Conservation (phyloP, 2,329 filamentous ascomycete species). For the Trichoderma koningiopsis region DNA sequence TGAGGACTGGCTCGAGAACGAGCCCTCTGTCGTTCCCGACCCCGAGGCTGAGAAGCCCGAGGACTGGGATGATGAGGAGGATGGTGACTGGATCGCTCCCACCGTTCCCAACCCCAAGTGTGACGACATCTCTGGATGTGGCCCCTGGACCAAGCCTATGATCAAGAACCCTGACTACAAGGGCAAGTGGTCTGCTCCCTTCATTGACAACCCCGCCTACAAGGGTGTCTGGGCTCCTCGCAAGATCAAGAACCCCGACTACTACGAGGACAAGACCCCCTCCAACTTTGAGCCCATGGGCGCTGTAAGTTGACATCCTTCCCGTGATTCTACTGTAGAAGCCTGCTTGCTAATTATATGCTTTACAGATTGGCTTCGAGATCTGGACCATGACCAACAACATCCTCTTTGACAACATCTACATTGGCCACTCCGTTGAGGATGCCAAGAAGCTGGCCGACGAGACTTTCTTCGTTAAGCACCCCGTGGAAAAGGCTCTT, state of each 20-base stretch:
- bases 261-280: constrained; percentile 95
- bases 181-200: constrained; percentile 94
- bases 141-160: constrained; percentile 87
- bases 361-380: constrained; percentile 83
- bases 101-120: constrained; percentile 96
- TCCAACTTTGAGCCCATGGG: constrained; percentile 98
- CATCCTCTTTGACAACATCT: constrained; percentile 99
- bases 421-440: constrained; percentile 94
- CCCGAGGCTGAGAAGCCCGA: constrained; percentile 96
- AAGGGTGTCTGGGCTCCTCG: constrained; percentile 93
- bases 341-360: neutral
- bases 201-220: constrained; percentile 96
- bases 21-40: constrained; percentile 80
- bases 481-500: constrained; percentile 75
- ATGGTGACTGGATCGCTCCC: constrained; percentile 93
- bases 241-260: constrained; percentile 96
- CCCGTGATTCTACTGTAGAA: too few relatives aligned
- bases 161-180: constrained; percentile 97
- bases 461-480: constrained; percentile 90
- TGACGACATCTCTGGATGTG: constrained; percentile 88
- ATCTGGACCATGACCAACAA: constrained; percentile 99
- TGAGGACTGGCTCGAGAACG: constrained; percentile 93
- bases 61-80: constrained; percentile 99
- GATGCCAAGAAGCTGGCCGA: constrained; percentile 87
- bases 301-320: constrained; percentile 66